Evolutionary conservation across 2,329 filamentous ascomycete species (phyloP).

Genomic region (Ceratocystis cubensis): DNA sequence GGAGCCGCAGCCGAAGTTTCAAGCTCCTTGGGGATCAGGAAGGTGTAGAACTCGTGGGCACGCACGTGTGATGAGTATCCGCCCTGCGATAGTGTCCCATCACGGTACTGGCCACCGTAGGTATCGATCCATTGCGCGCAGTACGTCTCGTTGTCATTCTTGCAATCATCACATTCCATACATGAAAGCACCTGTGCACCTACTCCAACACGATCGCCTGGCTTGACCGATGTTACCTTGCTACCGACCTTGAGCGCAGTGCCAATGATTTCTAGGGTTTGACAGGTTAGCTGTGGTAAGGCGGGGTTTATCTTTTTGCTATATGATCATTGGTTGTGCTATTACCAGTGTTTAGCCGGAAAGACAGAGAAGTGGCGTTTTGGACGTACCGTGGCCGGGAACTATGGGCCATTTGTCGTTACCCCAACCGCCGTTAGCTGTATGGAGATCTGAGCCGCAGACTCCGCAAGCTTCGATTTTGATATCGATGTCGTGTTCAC

Average conservation of each 20-base stretch:
- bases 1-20: conserved; percentile 50
- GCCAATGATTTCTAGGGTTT: conserved; percentile 46
- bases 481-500: conserved; percentile 69
- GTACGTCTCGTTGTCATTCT: conserved; percentile 55
- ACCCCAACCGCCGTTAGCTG: conserved; percentile 51
- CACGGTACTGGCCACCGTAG: conserved; percentile 45
- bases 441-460: conserved; percentile 56
- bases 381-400: conserved; percentile 40
- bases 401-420: conserved; percentile 44
- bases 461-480: conserved; percentile 66
- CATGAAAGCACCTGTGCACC: conserved; percentile 55
- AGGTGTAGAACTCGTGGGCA: conserved; percentile 62
- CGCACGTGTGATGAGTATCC: conserved; percentile 54
- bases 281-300: not conserved
- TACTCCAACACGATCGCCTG: conserved; percentile 54
- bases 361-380: not conserved
- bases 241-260: conserved; percentile 50
- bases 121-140: conserved; percentile 49
- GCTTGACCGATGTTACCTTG: conserved; percentile 47
- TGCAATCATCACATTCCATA: conserved; percentile 52
- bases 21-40: conserved; percentile 62
- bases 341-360: not conserved
- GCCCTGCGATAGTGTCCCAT: conserved; percentile 50
- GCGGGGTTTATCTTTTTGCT: not conserved
- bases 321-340: not conserved